phyloP scores from a whole-genome alignment of 441 rosid species.

The Syzygium syzygioides region DNA sequence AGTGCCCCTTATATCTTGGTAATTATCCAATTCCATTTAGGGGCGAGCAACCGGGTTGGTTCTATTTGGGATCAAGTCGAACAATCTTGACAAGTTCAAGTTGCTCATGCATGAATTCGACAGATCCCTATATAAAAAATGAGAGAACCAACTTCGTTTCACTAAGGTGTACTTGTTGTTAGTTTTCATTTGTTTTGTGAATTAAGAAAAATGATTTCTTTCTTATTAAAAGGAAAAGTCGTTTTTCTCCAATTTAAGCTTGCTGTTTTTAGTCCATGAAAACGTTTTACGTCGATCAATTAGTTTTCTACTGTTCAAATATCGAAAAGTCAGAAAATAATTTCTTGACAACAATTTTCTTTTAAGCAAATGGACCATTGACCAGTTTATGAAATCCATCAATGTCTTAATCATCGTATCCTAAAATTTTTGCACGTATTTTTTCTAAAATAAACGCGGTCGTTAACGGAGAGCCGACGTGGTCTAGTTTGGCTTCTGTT shows the following conservation, averaged over 20 bases:
- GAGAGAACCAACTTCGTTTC: background rate
- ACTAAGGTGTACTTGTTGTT: background rate
- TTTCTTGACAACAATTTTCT: too few relatives aligned
- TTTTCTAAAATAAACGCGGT: background rate
- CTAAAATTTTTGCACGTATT: background rate
- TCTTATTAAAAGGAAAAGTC: too few relatives aligned
- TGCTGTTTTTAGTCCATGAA: rapidly evolving
- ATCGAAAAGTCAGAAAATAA: too few relatives aligned
- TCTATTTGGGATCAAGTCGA: background rate
- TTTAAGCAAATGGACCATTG: rapidly evolving
- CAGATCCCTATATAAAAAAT: too few relatives aligned
- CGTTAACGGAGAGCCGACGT: background rate
- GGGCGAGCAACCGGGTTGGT: rapidly evolving
- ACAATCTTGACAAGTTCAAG: rapidly evolving
- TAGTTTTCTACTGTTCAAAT: too few relatives aligned
- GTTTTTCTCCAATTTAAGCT: too few relatives aligned
- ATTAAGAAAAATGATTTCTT: too few relatives aligned
- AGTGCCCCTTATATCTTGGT: background rate
- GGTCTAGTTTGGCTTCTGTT: background rate
- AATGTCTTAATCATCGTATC: background rate
- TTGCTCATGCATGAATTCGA: rapidly evolving
- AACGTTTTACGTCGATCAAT: too few relatives aligned
- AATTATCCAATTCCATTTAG: background rate
- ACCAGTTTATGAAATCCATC: background rate
- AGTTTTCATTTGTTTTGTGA: too few relatives aligned